Conservation (phyloP, 75 land plant genomes). For the Adiantum capillusveneris region DNA sequence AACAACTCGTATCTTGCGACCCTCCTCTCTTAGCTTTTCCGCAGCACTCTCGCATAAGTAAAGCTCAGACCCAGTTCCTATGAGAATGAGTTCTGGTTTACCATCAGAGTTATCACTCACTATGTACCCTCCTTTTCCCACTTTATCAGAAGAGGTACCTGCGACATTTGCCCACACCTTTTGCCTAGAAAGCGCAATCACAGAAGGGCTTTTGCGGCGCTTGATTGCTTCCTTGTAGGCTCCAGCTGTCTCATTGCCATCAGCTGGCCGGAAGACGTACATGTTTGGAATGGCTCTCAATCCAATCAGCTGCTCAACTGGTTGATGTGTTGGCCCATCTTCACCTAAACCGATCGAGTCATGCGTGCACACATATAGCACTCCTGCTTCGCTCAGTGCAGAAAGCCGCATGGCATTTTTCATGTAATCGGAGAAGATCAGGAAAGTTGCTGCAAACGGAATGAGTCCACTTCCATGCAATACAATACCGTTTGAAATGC, state of each 20-base stretch:
- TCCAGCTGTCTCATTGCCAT: constrained; percentile 75
- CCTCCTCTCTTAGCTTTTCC: constrained; percentile 48
- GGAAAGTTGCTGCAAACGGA: constrained; percentile 81
- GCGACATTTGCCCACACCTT: constrained; percentile 63
- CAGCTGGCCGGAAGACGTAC: constrained; percentile 72
- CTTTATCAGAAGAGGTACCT: constrained; percentile 59
- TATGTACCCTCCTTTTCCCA: constrained; percentile 72
- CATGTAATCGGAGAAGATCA: constrained; percentile 90
- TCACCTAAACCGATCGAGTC: constrained; percentile 93
- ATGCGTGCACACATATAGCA: constrained; percentile 72
- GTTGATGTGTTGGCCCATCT: constrained; percentile 94
- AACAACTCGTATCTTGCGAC: constrained; percentile 66
- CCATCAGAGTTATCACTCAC: constrained; percentile 67
- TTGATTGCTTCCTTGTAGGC: constrained; percentile 59
- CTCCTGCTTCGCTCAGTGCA: constrained; percentile 64
- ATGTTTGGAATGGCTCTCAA: constrained; percentile 70
- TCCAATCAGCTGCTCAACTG: constrained; percentile 74
- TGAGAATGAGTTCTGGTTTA: constrained; percentile 66
- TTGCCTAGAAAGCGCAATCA: constrained; percentile 70
- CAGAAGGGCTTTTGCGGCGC: constrained; percentile 46
- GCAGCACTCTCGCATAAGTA: constrained; percentile 71
- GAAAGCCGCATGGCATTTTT: constrained; percentile 74
- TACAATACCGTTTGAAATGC: constrained; percentile 77
- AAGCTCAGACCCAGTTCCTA: constrained; percentile 76
- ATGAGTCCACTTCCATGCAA: constrained; percentile 74